Percentiles rank a stretch among this genome's conserved stretches.
Conservation (phyloP, 1,139 yeast species). For the Chernovozyma sophiae-reginae region DNA sequence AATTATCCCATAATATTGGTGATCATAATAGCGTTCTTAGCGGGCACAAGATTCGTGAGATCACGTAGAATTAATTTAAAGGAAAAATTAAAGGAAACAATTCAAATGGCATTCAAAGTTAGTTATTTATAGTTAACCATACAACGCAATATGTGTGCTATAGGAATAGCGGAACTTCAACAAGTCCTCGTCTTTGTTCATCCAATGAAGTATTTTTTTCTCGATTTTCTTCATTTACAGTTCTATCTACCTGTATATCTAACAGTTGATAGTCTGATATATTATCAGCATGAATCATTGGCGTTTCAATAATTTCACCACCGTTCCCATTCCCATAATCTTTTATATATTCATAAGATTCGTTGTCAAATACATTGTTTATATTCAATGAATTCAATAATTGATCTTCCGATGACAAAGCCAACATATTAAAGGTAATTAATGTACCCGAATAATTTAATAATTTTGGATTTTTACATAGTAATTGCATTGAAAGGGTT, state of each 20-base stretch:
- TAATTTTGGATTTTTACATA: slow-evolving; percentile 31
- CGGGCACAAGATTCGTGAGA: slow-evolving; percentile 20
- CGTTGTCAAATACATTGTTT: slow-evolving; percentile 22
- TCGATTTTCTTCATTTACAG: slow-evolving; percentile 16
- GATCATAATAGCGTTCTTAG: slow-evolving; percentile 18
- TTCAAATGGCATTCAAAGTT: slow-evolving; percentile 44
- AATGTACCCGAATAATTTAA: slow-evolving; percentile 53
- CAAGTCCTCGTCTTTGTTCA: slow-evolving; percentile 8
- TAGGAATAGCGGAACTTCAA: slow-evolving; percentile 6
- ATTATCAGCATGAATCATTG: background rate
- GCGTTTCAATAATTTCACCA: background rate
- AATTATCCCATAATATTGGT: slow-evolving; percentile 29
- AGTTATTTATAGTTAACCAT: slow-evolving; percentile 24
- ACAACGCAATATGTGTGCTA: background rate
- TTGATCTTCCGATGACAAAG: slow-evolving; percentile 20
- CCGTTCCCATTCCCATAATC: slow-evolving; percentile 10
- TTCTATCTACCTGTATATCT: slow-evolving; percentile 7
- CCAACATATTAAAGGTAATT: slow-evolving; percentile 59
- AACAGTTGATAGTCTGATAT: slow-evolving; percentile 1
- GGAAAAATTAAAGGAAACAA: slow-evolving; percentile 33
- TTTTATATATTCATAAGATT: slow-evolving; percentile 19
- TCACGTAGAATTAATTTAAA: slow-evolving; percentile 24
- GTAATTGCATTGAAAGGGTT: slow-evolving; percentile 43
- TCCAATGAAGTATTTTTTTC: slow-evolving; percentile 20
- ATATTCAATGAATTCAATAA: slow-evolving; percentile 7